Percentiles rank a stretch among this genome's conserved stretches.
These are phyloP conservation scores for Colletotrichum scovillei DNA, from an alignment of 2,329 filamentous ascomycete species.

Conservation along the genomic window DNA sequence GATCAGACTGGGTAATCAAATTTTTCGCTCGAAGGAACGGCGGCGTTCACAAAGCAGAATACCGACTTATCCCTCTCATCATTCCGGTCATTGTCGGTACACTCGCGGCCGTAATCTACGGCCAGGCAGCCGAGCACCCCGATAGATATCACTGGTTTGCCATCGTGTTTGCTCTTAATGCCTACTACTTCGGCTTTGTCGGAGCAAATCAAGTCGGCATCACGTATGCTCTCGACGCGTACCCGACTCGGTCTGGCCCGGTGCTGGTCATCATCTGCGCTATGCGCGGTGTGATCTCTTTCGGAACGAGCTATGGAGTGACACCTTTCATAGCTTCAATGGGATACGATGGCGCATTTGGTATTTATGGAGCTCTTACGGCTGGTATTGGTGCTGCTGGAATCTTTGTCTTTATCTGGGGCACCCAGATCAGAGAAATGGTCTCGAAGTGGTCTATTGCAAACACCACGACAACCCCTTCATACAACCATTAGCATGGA, in stretches of 20 bases:
- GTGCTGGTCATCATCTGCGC: constrained; percentile 58
- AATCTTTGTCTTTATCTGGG: constrained; percentile 47
- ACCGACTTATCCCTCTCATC: constrained; percentile 47
- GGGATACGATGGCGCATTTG: constrained; percentile 48
- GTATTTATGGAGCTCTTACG: constrained; percentile 45
- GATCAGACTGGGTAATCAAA: constrained; percentile 50
- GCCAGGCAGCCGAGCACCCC: constrained; percentile 48
- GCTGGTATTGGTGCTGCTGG: constrained; percentile 43
- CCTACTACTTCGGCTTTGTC: constrained; percentile 50
- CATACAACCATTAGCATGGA: constrained; percentile 11
- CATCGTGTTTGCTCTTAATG: constrained; percentile 42
- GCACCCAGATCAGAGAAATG: constrained; percentile 42
- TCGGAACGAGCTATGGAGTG: constrained; percentile 47
- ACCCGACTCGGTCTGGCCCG: constrained; percentile 53
- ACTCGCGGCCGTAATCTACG: constrained; percentile 51
- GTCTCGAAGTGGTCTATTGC: constrained; percentile 21
- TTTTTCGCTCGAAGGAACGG: constrained; percentile 47
- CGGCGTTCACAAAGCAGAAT: constrained; percentile 55
- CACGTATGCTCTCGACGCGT: constrained; percentile 56
- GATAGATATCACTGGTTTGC: constrained; percentile 48
- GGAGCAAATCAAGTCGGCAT: constrained; percentile 57
- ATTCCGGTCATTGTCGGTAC: constrained; percentile 51
- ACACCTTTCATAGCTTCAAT: constrained; percentile 42
- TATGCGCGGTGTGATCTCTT: constrained; percentile 56
- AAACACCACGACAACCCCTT: not conserved